phyloP scores from a whole-genome alignment of 768 basidiomycete genomes.

The Agaricus subrufescens region DNA sequence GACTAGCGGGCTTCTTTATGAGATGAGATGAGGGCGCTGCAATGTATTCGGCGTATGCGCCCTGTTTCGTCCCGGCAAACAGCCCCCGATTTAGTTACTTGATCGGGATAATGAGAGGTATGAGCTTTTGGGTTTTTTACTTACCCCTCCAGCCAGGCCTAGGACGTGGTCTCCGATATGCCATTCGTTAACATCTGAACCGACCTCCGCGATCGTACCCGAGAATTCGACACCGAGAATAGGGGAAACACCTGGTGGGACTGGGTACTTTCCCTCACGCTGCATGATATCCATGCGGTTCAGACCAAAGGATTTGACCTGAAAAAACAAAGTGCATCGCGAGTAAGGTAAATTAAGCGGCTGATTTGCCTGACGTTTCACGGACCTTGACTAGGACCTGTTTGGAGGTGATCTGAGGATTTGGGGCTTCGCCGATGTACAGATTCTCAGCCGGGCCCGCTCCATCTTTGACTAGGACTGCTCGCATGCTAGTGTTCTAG shows the following conservation, averaged over 20 bases:
- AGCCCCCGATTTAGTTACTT: neutral
- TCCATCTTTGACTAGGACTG: conserved; percentile 71
- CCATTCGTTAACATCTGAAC: conserved; percentile 48
- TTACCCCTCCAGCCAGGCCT: conserved; percentile 76
- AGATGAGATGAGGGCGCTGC: conserved; percentile 61
- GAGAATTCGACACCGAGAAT: conserved; percentile 90
- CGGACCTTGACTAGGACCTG: conserved; percentile 80
- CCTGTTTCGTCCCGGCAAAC: conserved; percentile 37
- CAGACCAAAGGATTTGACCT: conserved; percentile 83
- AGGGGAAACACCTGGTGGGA: conserved; percentile 68
- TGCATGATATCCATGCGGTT: conserved; percentile 85
- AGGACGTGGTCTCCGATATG: conserved; percentile 67
- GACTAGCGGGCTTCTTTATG: conserved; percentile 64
- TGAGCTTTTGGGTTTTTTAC: conserved; percentile 20
- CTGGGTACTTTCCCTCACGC: conserved; percentile 67
- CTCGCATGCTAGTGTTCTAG: conserved; percentile 51
- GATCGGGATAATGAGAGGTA: neutral
- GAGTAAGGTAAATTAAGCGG: neutral
- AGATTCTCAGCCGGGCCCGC: conserved; percentile 75
- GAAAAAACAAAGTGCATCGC: conserved; percentile 4
- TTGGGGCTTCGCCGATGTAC: conserved; percentile 67
- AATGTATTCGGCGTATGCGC: conserved; percentile 89
- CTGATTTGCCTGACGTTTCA: neutral
- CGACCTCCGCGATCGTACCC: conserved; percentile 54
- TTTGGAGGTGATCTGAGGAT: conserved; percentile 49